These are phyloP conservation scores for Neotropicomus parvogracilis DNA, from an alignment of 1,284 basidiomycete species.

Conservation along the genomic window DNA sequence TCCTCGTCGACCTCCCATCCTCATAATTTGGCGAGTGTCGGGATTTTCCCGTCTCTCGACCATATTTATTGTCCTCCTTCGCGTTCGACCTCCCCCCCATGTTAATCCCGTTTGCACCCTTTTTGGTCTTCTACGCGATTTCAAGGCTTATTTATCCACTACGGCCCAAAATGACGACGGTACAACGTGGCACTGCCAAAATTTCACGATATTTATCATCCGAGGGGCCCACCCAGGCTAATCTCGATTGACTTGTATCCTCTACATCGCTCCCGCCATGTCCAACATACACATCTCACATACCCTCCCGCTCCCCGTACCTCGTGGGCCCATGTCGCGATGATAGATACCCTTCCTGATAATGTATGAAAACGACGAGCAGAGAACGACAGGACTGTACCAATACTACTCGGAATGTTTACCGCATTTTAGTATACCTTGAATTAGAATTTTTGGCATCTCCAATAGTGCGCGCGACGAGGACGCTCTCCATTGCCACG, in stretches of 20 bases:
- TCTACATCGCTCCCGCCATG: conserved; percentile 28
- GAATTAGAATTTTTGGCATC: conserved; percentile 36
- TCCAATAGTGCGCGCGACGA: background rate
- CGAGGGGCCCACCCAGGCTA: conserved; percentile 12
- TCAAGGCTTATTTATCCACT: conserved; percentile 30
- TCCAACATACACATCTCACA: conserved; percentile 26
- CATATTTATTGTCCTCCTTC: conserved; percentile 33
- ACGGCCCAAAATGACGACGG: conserved; percentile 29
- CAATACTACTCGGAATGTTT: conserved; percentile 32
- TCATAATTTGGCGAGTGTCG: conserved; percentile 12
- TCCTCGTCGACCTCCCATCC: conserved; percentile 20
- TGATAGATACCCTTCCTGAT: conserved; percentile 33
- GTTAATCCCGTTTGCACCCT: conserved; percentile 5
- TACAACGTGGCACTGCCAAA: conserved; percentile 17
- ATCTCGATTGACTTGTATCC: conserved; percentile 30
- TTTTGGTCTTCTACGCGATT: conserved; percentile 20
- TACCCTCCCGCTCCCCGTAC: conserved; percentile 20
- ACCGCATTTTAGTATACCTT: conserved; percentile 34
- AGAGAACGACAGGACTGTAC: conserved; percentile 35
- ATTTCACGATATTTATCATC: conserved; percentile 31
- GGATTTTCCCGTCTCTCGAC: conserved; percentile 13
- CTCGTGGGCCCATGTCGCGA: conserved; percentile 30
- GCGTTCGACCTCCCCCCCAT: conserved; percentile 13
- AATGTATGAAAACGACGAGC: conserved; percentile 29
- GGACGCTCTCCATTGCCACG: conserved; percentile 1